These are phyloP conservation scores for Metschnikowia amazonensis DNA, from an alignment of 805 yeast genomes.

Conservation along the genomic window DNA sequence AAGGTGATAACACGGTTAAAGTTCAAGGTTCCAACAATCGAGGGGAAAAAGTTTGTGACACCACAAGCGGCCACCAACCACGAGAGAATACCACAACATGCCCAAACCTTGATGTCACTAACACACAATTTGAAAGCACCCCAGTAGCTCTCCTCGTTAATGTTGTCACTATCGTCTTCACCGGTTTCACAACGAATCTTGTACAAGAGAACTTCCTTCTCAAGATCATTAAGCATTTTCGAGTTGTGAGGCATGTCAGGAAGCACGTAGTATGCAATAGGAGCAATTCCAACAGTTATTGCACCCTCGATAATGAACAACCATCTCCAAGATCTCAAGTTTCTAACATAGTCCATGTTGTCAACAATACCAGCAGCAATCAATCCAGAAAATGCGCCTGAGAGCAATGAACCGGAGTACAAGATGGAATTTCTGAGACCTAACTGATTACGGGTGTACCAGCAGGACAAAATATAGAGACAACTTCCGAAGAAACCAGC, in stretches of 20 bases:
- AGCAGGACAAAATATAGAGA: slow-evolving; percentile 47
- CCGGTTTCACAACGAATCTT: slow-evolving; percentile 41
- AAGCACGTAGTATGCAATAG: slow-evolving; percentile 43
- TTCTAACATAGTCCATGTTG: slow-evolving; percentile 24
- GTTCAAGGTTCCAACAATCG: slow-evolving; percentile 54
- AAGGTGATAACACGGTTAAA: slow-evolving; percentile 48
- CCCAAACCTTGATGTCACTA: slow-evolving; percentile 45
- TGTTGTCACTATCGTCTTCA: slow-evolving; percentile 35
- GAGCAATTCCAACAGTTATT: slow-evolving; percentile 44
- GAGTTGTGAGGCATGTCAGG: slow-evolving; percentile 54
- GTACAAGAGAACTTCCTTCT: slow-evolving; percentile 42
- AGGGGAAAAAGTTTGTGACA: slow-evolving; percentile 59
- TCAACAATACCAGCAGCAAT: slow-evolving; percentile 52
- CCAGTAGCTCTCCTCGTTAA: slow-evolving; percentile 32
- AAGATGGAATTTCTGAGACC: slow-evolving; percentile 48
- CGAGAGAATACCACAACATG: slow-evolving; percentile 41
- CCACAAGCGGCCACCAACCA: slow-evolving; percentile 57
- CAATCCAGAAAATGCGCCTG: slow-evolving; percentile 54
- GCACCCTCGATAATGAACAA: slow-evolving; percentile 55
- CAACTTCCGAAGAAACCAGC: slow-evolving; percentile 48
- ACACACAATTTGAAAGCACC: slow-evolving; percentile 35
- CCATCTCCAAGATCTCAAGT: slow-evolving; percentile 46
- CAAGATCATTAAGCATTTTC: slow-evolving; percentile 42
- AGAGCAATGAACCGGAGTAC: slow-evolving; percentile 47
- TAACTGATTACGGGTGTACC: slow-evolving; percentile 52